These are phyloP conservation scores for Helotiales sp. DNA, from an alignment of 2,329 filamentous ascomycete genomes.

Conservation along the genomic window DNA sequence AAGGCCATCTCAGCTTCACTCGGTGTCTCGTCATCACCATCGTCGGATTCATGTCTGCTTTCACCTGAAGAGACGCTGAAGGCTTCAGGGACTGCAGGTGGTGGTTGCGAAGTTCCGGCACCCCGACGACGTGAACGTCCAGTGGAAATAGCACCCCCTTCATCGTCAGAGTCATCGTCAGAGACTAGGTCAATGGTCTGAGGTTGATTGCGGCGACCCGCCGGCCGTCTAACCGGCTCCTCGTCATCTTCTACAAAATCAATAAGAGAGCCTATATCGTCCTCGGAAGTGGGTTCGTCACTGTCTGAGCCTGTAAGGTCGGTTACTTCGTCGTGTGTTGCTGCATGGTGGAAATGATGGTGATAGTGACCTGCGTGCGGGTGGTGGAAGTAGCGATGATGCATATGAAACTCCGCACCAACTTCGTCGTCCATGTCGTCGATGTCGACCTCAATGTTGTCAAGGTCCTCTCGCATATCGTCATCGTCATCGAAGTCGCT, in stretches of 20 bases:
- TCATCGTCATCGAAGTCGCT: constrained; percentile 38
- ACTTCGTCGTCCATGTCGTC: constrained; percentile 12
- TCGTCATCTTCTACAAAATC: constrained; percentile 31
- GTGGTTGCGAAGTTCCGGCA: background rate
- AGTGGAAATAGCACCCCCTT: constrained; percentile 32
- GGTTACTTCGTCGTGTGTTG: background rate
- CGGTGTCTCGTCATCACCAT: constrained; percentile 27
- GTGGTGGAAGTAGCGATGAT: background rate
- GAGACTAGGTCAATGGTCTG: constrained; percentile 23
- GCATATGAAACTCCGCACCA: background rate
- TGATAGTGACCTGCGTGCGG: background rate
- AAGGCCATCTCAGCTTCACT: constrained; percentile 26
- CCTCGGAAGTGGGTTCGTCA: constrained; percentile 23
- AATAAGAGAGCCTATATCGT: constrained; percentile 31
- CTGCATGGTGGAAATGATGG: constrained; percentile 5
- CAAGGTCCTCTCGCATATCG: constrained; percentile 12
- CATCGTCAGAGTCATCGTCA: constrained; percentile 35
- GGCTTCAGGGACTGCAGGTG: constrained; percentile 15
- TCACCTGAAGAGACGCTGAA: constrained; percentile 18
- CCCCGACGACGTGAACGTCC: constrained; percentile 22
- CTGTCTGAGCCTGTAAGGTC: constrained; percentile 15
- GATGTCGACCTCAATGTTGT: constrained; percentile 17
- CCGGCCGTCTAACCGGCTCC: constrained; percentile 8
- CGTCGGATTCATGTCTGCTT: constrained; percentile 31
- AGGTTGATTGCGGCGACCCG: background rate